Evolutionary conservation across 345 rosid genomes (phyloP).

Genomic region (Eucalyptus brandiana): DNA sequence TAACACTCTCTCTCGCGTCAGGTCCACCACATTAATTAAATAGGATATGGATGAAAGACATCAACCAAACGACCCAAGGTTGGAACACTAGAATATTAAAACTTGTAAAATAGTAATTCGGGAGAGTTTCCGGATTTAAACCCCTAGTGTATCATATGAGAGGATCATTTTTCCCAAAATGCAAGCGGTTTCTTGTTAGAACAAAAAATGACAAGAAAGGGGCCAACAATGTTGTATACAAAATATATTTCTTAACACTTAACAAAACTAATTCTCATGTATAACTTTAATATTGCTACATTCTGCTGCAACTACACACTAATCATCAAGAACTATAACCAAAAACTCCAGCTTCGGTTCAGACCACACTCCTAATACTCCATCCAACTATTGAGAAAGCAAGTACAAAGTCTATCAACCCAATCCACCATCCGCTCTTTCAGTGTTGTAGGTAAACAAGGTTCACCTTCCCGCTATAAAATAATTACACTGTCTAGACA

Average conservation of each 20-base stretch:
- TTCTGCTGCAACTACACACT: background rate
- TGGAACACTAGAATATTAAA: background rate
- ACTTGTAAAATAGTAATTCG: background rate
- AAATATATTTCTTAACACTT: background rate
- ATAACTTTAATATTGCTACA: background rate
- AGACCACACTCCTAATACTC: background rate
- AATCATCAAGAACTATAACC: background rate
- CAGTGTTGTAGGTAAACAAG: background rate
- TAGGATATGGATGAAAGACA: background rate
- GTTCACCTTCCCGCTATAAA: background rate
- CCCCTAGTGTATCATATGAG: background rate
- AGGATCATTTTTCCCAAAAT: background rate
- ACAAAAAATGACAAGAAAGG: background rate
- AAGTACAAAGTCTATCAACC: background rate
- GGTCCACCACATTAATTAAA: background rate
- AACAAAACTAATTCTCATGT: background rate
- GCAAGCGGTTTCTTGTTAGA: background rate
- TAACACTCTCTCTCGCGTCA: background rate
- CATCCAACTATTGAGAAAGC: background rate
- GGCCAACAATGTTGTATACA: background rate
- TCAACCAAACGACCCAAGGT: background rate
- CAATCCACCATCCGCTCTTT: background rate
- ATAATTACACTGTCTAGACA: background rate
- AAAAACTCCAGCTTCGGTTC: background rate
- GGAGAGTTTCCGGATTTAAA: background rate